Evolutionary conservation across 2,329 filamentous ascomycete genomes (phyloP).

Genomic region (Penicillium brasilianum): DNA sequence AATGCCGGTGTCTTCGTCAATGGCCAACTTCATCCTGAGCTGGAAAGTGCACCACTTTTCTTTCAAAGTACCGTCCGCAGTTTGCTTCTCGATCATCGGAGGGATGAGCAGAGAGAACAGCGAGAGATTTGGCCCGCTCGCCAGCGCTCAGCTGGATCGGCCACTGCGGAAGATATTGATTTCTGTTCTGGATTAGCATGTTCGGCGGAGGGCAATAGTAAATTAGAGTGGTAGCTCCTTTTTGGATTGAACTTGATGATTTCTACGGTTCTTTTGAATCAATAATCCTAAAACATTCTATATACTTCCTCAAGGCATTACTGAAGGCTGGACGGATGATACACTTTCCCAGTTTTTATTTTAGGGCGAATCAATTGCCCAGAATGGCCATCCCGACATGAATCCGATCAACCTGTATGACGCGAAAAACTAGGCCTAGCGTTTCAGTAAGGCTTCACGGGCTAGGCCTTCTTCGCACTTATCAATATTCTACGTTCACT

Average conservation of each 20-base stretch:
- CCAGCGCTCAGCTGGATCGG: slow-evolving; percentile 31
- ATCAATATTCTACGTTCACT: not conserved
- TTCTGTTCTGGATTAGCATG: slow-evolving; percentile 35
- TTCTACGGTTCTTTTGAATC: too few species aligned
- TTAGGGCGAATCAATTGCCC: not conserved
- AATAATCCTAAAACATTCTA: too few species aligned
- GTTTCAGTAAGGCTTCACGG: not conserved
- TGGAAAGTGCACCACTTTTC: slow-evolving; percentile 63
- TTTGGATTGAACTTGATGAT: not conserved
- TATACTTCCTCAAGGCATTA: too few species aligned
- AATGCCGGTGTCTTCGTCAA: slow-evolving; percentile 66
- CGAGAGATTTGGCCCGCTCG: slow-evolving; percentile 60
- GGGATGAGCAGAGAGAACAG: slow-evolving; percentile 51
- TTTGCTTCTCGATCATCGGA: slow-evolving; percentile 52
- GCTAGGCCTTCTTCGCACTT: not conserved
- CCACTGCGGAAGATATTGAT: slow-evolving; percentile 36
- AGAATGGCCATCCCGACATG: not conserved
- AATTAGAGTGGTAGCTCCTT: slow-evolving; percentile 23
- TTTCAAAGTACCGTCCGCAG: slow-evolving; percentile 61
- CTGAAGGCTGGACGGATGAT: too few species aligned
- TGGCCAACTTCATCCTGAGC: slow-evolving; percentile 64
- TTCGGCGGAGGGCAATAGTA: slow-evolving; percentile 12
- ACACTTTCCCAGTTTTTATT: too few species aligned
- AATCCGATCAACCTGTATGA: not conserved
- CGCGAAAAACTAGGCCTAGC: not conserved